Conservation (phyloP, 129 eudicot genomes). For the Heracleum sosnowskyi region DNA sequence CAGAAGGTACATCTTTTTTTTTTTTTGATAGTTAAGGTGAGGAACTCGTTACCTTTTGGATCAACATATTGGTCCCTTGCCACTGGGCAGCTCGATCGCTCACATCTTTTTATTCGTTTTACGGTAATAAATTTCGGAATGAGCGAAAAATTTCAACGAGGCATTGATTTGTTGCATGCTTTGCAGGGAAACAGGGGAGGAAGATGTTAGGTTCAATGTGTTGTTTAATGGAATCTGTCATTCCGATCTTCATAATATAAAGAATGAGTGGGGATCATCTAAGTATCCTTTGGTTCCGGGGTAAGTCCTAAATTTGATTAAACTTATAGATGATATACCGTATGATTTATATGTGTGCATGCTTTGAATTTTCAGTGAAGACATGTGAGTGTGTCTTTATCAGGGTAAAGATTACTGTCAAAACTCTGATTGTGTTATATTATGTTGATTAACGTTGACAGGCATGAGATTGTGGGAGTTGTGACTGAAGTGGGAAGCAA, state of each 20-base stretch:
- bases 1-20: slow-evolving; percentile 7
- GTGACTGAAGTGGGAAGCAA: slow-evolving; percentile 47
- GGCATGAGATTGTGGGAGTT: slow-evolving; percentile 59
- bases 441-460: slow-evolving; percentile 8
- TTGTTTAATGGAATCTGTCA: slow-evolving; percentile 53
- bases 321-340: neutral
- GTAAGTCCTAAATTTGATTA: slow-evolving; percentile 14
- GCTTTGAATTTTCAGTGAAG: neutral
- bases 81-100: no score
- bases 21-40: no score
- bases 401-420: neutral
- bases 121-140: neutral
- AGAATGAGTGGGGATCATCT: slow-evolving; percentile 52
- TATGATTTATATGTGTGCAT: neutral
- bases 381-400: neutral
- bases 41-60: no score
- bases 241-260: slow-evolving; percentile 59
- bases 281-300: slow-evolving; percentile 59
- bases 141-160: neutral
- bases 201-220: slow-evolving; percentile 62
- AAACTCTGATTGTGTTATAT: neutral
- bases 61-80: no score
- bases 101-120: no score
- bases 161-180: neutral
- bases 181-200: slow-evolving; percentile 54